phyloP scores from a whole-genome alignment of 2,329 filamentous ascomycete species.

The Macrophomina pseudophaseolina region DNA sequence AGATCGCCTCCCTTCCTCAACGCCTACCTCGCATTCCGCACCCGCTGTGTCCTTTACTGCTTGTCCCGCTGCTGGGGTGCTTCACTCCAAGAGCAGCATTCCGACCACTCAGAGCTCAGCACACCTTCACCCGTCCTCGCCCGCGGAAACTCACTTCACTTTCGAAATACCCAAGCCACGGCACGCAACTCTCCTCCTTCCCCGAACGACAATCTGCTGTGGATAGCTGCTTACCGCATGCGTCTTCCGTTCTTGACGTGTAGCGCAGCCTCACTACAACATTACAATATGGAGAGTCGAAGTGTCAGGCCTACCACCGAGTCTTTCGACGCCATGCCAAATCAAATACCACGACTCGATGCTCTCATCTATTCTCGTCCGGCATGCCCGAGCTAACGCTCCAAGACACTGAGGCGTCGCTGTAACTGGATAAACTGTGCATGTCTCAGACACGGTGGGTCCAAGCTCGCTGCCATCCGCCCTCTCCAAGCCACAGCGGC shows the following conservation, averaged over 20 bases:
- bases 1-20: background rate
- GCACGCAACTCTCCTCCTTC: background rate
- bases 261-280: background rate
- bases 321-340: too few relatives aligned
- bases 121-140: background rate
- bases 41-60: too few relatives aligned
- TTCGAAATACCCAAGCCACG: background rate
- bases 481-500: background rate
- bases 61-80: background rate
- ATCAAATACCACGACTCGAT: too few relatives aligned
- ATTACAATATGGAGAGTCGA: background rate
- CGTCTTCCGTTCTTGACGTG: background rate
- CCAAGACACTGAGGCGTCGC: background rate
- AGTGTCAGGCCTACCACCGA: too few relatives aligned
- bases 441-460: background rate
- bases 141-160: background rate
- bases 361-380: background rate
- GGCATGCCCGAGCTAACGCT: background rate
- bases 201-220: background rate
- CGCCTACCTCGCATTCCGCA: background rate
- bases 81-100: background rate
- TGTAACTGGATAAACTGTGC: background rate
- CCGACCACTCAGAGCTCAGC: background rate
- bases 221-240: background rate
- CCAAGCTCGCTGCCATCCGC: background rate